Base-by-base conservation (phyloP, 2,329 filamentous ascomycete species). In the Pyrenochaeta sp. region DNA sequence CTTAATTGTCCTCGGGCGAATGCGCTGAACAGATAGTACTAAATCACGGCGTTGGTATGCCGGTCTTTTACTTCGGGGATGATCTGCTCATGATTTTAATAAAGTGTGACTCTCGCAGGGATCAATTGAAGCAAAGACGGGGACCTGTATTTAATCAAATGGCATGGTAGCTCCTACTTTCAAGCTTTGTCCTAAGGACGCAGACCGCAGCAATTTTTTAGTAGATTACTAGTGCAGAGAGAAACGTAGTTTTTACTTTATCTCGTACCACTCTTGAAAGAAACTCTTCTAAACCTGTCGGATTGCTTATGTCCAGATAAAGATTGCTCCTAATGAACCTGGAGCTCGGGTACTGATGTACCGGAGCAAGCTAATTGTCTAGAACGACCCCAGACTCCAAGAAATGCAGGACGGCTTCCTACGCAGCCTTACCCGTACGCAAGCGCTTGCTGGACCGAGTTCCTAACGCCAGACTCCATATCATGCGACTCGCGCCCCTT, bases 11-110 rank as follows among this genome's bases (percentile, higher is more conserved):
- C 55, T 50, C 45, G 51, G 53, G 46, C 47, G 27, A 62, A 63
- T 61, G 56, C 59, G 53, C 49, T 50, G 55, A 54, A 22, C 53
- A 64, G 32, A 59, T 57, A 58, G 45, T 50, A 54, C 42, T 7
- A 42, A 56, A 59, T 52, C 25, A 65, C 32, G 52, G 60, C 54
- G 42, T 43, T 36, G 15, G 46, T 25, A 61, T 63, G 51, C 54
- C 54, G 51, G 43, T 48, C 47, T 36, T n/a, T 32, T 32, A 48
- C 12, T 56, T 54, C 24, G 54, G 12, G 13, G 13, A 28, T 40
- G 39, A 22, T 27, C 12, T 45, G 19, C 27, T 12, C 32, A 15
- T 58, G 49, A 45, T 48, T 19, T 19, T 19, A 19, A 19, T n/a
- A 19, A 19, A 19, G 19, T 19, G 19, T 19, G 19, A 19, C 19